phyloP scores from a whole-genome alignment of 2,329 filamentous ascomycete species.

The Fusarium dlaminii region DNA sequence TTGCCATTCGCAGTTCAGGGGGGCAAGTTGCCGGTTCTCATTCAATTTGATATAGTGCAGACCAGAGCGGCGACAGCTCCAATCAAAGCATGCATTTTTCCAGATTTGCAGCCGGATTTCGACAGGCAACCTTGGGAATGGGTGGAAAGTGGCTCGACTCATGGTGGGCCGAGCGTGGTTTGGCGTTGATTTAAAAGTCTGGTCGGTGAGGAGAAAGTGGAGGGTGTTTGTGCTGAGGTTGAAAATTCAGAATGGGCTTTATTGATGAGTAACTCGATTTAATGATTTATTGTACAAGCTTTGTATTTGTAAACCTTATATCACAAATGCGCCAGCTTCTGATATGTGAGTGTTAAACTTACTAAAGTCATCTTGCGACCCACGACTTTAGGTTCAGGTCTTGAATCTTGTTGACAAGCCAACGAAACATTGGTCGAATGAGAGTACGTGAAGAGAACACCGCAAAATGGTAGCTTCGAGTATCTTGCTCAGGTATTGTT shows the following conservation, averaged over 20 bases:
- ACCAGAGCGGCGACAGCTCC: not conserved
- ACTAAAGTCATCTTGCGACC: not conserved
- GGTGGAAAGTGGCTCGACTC: not conserved
- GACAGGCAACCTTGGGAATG: not conserved
- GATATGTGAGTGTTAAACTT: not conserved
- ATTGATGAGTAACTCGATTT: not conserved
- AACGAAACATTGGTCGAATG: rapidly evolving
- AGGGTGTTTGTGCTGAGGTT: not conserved
- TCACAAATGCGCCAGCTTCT: not conserved
- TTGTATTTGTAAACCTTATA: too few species aligned
- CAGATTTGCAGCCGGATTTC: not conserved
- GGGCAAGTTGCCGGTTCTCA: not conserved
- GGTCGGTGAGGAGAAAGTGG: not conserved
- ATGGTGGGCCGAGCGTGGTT: not conserved
- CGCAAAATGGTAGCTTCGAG: rapidly evolving
- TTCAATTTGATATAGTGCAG: not conserved
- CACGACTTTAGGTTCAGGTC: not conserved
- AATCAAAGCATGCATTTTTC: not conserved
- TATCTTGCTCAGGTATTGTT: not conserved
- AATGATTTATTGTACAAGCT: too few species aligned
- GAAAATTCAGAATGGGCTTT: too few species aligned
- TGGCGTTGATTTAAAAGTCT: not conserved
- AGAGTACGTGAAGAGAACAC: not conserved
- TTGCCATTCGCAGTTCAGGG: not conserved
- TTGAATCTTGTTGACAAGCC: not conserved